These are phyloP conservation scores for Hypoxylon rickii DNA, from an alignment of 495 filamentous ascomycete genomes.

Conservation along the genomic window DNA sequence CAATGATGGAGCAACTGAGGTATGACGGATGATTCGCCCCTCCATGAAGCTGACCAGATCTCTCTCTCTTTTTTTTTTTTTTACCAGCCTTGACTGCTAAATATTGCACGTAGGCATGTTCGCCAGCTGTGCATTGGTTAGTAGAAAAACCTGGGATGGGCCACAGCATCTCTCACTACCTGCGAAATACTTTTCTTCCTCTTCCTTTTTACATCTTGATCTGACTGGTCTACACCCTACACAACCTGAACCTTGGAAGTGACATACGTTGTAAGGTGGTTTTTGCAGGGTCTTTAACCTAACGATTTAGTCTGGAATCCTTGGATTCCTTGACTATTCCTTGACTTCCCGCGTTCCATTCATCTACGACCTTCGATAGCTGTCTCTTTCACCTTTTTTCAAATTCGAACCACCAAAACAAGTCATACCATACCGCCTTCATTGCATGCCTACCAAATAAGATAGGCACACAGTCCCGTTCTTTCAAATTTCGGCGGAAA, in stretches of 20 bases:
- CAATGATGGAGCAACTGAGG: too few species aligned
- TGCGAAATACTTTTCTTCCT: neutral
- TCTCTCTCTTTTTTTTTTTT: too few species aligned
- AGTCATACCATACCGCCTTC: conserved; percentile 32
- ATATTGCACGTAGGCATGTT: neutral
- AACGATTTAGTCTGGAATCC: conserved; percentile 12
- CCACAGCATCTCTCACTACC: conserved; percentile 13
- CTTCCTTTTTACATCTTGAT: conserved; percentile 2
- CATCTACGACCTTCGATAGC: conserved; percentile 26
- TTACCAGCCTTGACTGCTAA: too few species aligned
- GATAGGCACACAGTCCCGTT: neutral
- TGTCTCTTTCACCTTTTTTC: conserved; percentile 29
- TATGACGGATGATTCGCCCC: conserved; percentile 2
- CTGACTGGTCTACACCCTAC: too few species aligned
- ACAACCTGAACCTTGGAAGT: neutral
- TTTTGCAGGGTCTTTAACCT: conserved; percentile 27
- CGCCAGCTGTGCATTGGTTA: neutral
- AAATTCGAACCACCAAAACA: conserved; percentile 12
- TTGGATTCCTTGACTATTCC: too few species aligned
- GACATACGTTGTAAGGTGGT: conserved; percentile 9
- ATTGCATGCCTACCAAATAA: neutral
- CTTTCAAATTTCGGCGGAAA: conserved; percentile 6
- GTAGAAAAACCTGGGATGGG: conserved; percentile 16
- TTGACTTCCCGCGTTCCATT: conserved; percentile 23
- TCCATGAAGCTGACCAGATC: too few species aligned